Conservation (phyloP, 352 stramenopile genomes). For the Pythium aristosporum region DNA sequence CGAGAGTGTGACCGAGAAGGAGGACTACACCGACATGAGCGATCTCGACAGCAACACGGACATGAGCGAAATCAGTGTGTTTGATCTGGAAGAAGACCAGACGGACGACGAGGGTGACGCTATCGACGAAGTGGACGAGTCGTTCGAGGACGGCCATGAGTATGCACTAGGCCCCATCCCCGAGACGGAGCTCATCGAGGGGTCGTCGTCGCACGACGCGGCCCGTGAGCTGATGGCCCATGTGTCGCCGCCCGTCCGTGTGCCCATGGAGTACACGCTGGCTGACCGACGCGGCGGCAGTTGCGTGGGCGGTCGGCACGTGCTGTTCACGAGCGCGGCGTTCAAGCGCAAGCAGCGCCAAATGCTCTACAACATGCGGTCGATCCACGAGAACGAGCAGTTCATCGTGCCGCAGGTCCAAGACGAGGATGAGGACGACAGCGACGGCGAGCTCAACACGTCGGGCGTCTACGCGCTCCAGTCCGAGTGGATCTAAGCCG, state of each 20-base stretch:
- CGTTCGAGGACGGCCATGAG: background rate
- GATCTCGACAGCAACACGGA: slow-evolving; percentile 22
- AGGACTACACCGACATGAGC: slow-evolving; percentile 14
- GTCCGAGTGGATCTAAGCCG: slow-evolving; percentile 18
- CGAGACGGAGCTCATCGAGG: slow-evolving; percentile 13
- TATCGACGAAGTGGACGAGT: slow-evolving; percentile 4
- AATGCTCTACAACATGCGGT: slow-evolving; percentile 36
- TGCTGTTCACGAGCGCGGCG: slow-evolving; percentile 56
- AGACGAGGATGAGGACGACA: slow-evolving; percentile 17
- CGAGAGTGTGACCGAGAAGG: slow-evolving; percentile 9
- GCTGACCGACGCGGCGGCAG: slow-evolving; percentile 53
- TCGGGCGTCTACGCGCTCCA: slow-evolving; percentile 17
- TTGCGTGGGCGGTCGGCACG: slow-evolving; percentile 41
- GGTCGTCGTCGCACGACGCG: slow-evolving; percentile 3
- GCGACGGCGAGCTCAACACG: slow-evolving; percentile 15
- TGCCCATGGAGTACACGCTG: slow-evolving; percentile 48
- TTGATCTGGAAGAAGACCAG: slow-evolving; percentile 21
- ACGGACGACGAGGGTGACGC: slow-evolving; percentile 10
- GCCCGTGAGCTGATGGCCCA: slow-evolving; percentile 12
- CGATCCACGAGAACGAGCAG: slow-evolving; percentile 33
- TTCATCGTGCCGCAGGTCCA: slow-evolving; percentile 11
- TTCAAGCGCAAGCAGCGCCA: slow-evolving; percentile 57
- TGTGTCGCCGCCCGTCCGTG: slow-evolving; percentile 40
- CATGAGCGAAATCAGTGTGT: slow-evolving; percentile 24
- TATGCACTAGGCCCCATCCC: slow-evolving; percentile 10